These are phyloP conservation scores for Phytopythium litorale DNA, from an alignment of 352 stramenopile genomes.

Conservation along the genomic window DNA sequence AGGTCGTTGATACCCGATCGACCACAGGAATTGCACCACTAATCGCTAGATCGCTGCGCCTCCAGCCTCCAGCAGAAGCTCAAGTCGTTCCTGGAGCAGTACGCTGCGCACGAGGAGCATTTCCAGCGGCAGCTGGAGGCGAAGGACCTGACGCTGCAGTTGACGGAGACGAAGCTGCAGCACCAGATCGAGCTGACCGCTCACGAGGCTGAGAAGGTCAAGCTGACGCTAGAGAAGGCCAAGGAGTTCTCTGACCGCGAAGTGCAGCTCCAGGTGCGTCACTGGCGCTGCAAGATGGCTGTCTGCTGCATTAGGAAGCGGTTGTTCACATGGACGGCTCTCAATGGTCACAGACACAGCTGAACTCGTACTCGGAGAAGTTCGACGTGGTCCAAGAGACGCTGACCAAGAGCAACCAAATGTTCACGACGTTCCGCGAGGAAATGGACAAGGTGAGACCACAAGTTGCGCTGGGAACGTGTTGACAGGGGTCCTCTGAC, in stretches of 20 bases:
- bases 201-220: slow-evolving; percentile 62
- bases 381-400: slow-evolving; percentile 85
- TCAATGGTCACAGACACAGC: slow-evolving; percentile 30
- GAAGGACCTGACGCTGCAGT: slow-evolving; percentile 76
- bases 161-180: slow-evolving; percentile 77
- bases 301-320: not conserved
- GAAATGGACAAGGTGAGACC: slow-evolving; percentile 74
- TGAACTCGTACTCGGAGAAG: slow-evolving; percentile 84
- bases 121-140: slow-evolving; percentile 81
- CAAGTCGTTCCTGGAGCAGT: slow-evolving; percentile 80
- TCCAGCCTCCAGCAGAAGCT: slow-evolving; percentile 80
- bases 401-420: slow-evolving; percentile 81
- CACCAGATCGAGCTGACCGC: slow-evolving; percentile 75
- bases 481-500: not conserved
- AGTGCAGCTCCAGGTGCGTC: slow-evolving; percentile 53
- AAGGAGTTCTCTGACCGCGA: slow-evolving; percentile 80
- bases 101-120: slow-evolving; percentile 74
- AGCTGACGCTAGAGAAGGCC: slow-evolving; percentile 78
- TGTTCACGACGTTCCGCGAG: slow-evolving; percentile 81
- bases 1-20: not conserved
- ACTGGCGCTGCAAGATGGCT: not conserved
- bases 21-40: not conserved
- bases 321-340: not conserved
- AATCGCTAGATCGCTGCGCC: not conserved
- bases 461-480: not conserved